Base-by-base conservation (phyloP, 2,329 filamentous ascomycete genomes). In the Aspergillus sergii region DNA sequence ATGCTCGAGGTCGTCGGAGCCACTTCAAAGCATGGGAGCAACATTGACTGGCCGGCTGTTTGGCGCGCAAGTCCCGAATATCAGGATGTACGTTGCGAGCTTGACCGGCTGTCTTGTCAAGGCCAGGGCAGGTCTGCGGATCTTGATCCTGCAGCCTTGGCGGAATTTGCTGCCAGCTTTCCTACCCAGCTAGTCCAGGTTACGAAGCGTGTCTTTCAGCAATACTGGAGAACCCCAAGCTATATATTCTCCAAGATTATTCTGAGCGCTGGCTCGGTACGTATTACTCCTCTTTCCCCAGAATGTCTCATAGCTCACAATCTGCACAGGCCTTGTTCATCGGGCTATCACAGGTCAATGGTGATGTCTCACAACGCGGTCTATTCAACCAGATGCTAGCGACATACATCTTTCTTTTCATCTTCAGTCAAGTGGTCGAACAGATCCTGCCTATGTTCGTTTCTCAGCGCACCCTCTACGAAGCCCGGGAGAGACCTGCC, bases 211-310 rank as follows among this genome's bases (percentile, higher is more conserved):
- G 90, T 94, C 36, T 94, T 94, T 81, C 85, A 93, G 75, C 92
- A 96, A 76, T 94, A 94, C 84, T 96, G 92, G 92, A 89, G 93
- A 64, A 93, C 89, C 0, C 93, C 93, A 0, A 86, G 88, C 2
- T 96, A 96, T 80, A 93, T 96, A 76, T 95, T 93, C 80, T 89
- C 91, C 72, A 96, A 96, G 82, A 76, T 84, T 0, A 80, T 84
- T 2, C 87, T 95, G n/a, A 34, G 32, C 32, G 32, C 32, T 34
- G 32, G 32, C 32, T 34, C 32, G 32, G 32, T 34, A 34, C 11
- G 32, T 34, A 34, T 11, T 12, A 12, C 32, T 34, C 11, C 11
- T 34, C 11, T 34, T 12, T 10, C 10, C 32, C 4, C 32, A 34
- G 11, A 34, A 2, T 34, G 32, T 34, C 32, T 12, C 32, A 12